Percentiles rank a stretch among this genome's conserved stretches.
Evolutionary conservation across 2,329 filamentous ascomycete species (phyloP).

Genomic region (Pestalotiopsis sp.): DNA sequence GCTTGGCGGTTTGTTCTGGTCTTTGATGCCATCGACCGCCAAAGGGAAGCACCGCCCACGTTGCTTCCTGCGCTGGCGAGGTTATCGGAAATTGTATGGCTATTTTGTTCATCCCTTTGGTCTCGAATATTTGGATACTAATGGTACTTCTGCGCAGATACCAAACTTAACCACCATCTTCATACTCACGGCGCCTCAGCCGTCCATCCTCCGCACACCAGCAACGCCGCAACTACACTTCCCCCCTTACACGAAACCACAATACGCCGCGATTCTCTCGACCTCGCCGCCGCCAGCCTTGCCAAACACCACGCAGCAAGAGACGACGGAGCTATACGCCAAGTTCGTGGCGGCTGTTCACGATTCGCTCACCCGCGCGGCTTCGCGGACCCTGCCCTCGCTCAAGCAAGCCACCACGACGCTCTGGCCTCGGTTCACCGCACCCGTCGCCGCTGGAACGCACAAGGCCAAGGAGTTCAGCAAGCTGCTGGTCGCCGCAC

Average conservation of each 20-base stretch:
- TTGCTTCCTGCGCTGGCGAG: constrained; percentile 79
- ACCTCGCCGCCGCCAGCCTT: constrained; percentile 42
- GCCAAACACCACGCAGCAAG: constrained; percentile 50
- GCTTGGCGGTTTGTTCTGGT: constrained; percentile 73
- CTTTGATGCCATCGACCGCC: constrained; percentile 82
- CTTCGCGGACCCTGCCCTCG: constrained; percentile 74
- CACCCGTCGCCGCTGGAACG: constrained; percentile 73
- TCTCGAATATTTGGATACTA: constrained; percentile 7
- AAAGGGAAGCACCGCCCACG: constrained; percentile 77
- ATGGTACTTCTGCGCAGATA: constrained; percentile 54
- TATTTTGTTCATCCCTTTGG: not conserved
- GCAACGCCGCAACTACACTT: constrained; percentile 80
- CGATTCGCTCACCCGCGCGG: constrained; percentile 80
- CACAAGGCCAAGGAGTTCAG: constrained; percentile 80
- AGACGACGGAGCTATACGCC: constrained; percentile 71
- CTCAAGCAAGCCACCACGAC: constrained; percentile 70
- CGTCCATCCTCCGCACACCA: constrained; percentile 55
- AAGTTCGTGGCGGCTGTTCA: constrained; percentile 83
- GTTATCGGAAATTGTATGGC: constrained; percentile 74
- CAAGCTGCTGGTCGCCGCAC: constrained; percentile 72
- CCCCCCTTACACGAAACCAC: constrained; percentile 76
- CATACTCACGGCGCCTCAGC: constrained; percentile 50
- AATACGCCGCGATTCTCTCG: constrained; percentile 76
- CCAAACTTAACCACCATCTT: constrained; percentile 71
- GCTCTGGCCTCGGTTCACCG: constrained; percentile 84